Evolutionary conservation across 495 filamentous ascomycete species (phyloP).

Genomic region (Penicillium samsonianum): DNA sequence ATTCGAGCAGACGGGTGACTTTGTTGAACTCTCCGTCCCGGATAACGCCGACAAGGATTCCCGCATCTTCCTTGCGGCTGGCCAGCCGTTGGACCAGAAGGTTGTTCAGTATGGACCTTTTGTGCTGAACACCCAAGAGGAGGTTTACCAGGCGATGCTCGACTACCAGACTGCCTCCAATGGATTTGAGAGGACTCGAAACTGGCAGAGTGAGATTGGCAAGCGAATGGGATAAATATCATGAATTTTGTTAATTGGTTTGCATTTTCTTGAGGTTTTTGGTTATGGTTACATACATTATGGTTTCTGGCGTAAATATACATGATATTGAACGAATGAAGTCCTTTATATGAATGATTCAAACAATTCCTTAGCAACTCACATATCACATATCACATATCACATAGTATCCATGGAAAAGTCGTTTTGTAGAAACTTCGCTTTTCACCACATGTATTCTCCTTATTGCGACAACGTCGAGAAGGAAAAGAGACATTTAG

Average conservation of each 20-base stretch:
- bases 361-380: background rate
- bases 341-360: background rate
- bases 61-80: conserved; percentile 79
- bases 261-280: conserved; percentile 6
- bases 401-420: background rate
- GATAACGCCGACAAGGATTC: conserved; percentile 64
- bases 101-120: conserved; percentile 97
- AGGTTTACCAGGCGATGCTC: conserved; percentile 86
- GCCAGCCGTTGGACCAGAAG: conserved; percentile 84
- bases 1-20: conserved; percentile 78
- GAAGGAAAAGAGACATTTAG: background rate
- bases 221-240: conserved; percentile 61
- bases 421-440: background rate
- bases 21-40: conserved; percentile 66
- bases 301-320: background rate
- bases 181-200: conserved; percentile 83
- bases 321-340: background rate
- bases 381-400: background rate
- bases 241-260: background rate
- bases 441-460: background rate
- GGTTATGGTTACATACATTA: conserved; percentile 5
- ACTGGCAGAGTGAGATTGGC: conserved; percentile 92
- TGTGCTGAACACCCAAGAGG: conserved; percentile 78
- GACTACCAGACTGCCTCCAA: conserved; percentile 85
- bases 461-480: background rate